These are phyloP conservation scores for Nasturtium officinale DNA, from an alignment of 345 rosid genomes.

Conservation along the genomic window DNA sequence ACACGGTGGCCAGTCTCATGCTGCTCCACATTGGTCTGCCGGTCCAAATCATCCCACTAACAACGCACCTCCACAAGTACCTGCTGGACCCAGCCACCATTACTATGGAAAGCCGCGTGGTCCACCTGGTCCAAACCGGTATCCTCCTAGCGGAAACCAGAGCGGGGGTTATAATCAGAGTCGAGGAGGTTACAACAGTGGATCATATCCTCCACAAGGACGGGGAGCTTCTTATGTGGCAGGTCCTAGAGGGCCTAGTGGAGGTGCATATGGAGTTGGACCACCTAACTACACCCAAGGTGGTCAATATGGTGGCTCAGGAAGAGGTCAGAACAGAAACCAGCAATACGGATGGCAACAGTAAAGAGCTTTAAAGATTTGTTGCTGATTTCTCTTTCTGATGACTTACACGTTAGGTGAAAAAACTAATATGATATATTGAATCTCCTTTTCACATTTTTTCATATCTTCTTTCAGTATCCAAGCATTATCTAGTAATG, in stretches of 20 bases:
- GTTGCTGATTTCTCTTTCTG: not conserved
- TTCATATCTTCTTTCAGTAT: not conserved
- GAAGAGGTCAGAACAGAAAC: conserved; percentile 80
- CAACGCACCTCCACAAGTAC: conserved; percentile 69
- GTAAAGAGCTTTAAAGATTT: conserved; percentile 29
- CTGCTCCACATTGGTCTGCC: conserved; percentile 53
- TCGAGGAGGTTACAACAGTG: conserved; percentile 66
- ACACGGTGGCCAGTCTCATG: conserved; percentile 76
- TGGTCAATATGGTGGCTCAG: conserved; percentile 70
- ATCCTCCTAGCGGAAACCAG: conserved; percentile 63
- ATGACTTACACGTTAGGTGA: not conserved
- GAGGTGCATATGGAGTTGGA: conserved; percentile 71
- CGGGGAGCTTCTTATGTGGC: conserved; percentile 73
- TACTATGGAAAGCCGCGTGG: conserved; percentile 75
- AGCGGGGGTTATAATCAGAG: conserved; percentile 55
- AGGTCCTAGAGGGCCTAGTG: conserved; percentile 73
- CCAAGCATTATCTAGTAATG: not conserved
- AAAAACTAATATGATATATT: not conserved
- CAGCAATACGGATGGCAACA: conserved; percentile 85
- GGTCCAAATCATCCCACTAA: conserved; percentile 52
- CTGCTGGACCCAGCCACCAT: conserved; percentile 75
- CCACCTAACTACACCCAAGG: conserved; percentile 78
- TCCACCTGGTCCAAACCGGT: conserved; percentile 70
- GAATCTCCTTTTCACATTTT: not conserved
- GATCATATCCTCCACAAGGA: conserved; percentile 82